Conservation (phyloP, 345 rosid species). For the Eucalyptus cloeziana region DNA sequence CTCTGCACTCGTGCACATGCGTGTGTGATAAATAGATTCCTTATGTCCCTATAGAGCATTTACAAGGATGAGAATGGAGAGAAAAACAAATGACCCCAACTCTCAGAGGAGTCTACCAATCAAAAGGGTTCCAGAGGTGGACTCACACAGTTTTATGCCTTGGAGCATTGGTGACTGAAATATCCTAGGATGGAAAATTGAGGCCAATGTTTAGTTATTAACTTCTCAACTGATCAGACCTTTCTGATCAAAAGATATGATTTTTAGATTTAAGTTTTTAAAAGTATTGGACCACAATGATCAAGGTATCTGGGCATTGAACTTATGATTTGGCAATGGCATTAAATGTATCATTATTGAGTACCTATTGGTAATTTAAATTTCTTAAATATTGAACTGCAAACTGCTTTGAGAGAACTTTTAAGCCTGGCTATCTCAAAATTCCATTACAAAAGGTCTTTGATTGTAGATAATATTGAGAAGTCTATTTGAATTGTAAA, state of each 20-base stretch:
- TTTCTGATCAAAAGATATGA: background rate
- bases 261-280: background rate
- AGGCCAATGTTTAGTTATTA: background rate
- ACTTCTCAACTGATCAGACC: background rate
- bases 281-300: background rate
- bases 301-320: background rate
- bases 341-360: background rate
- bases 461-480: background rate
- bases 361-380: background rate
- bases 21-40: background rate
- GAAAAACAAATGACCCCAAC: background rate
- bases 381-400: background rate
- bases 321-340: background rate
- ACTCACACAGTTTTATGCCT: background rate
- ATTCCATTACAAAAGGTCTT: background rate
- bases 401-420: background rate
- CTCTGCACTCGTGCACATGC: background rate
- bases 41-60: background rate
- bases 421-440: background rate
- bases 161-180: background rate
- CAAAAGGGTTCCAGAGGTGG: background rate
- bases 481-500: background rate
- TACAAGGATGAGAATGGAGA: background rate
- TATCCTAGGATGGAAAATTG: background rate
- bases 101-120: background rate